Evolutionary conservation across 257 asterid genomes (phyloP).

Genomic region (Scutellaria galericulata): DNA sequence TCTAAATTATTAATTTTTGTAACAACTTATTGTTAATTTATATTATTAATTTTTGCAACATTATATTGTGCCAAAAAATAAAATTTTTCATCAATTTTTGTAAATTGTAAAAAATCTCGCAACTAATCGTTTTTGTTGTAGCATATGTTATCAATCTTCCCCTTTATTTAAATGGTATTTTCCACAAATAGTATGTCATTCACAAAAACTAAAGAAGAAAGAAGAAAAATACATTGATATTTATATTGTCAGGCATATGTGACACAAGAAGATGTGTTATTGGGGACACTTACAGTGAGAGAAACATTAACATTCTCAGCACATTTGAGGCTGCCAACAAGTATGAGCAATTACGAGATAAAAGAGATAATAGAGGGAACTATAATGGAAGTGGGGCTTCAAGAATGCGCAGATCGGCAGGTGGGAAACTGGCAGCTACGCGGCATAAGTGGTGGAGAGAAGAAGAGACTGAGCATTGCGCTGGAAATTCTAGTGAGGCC

Average conservation of each 20-base stretch:
- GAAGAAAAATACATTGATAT: no score
- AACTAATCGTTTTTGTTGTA: no score
- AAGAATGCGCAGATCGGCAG: constrained; percentile 77
- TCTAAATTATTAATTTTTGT: no score
- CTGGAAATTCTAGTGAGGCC: constrained; percentile 87
- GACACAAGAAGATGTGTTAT: constrained; percentile 85
- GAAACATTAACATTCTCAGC: constrained; percentile 90
- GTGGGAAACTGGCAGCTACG: constrained; percentile 88
- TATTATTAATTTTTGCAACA: no score
- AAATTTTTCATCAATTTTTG: no score
- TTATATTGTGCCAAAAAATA: no score
- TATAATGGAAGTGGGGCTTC: constrained; percentile 85
- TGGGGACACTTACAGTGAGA: constrained; percentile 88
- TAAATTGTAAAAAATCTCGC: no score
- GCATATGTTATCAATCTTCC: no score
- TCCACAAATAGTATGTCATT: no score
- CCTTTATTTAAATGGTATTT: no score
- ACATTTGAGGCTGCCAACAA: constrained; percentile 74
- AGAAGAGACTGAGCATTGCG: constrained; percentile 87
- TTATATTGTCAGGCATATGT: constrained; percentile 72
- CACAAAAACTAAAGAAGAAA: no score
- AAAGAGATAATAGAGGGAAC: constrained; percentile 69
- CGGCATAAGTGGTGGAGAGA: constrained; percentile 96
- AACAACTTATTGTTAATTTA: no score
- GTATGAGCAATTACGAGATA: constrained; percentile 55